Conservation (phyloP, 2,329 filamentous ascomycete species). For the Pseudogymnoascus verrucosus region DNA sequence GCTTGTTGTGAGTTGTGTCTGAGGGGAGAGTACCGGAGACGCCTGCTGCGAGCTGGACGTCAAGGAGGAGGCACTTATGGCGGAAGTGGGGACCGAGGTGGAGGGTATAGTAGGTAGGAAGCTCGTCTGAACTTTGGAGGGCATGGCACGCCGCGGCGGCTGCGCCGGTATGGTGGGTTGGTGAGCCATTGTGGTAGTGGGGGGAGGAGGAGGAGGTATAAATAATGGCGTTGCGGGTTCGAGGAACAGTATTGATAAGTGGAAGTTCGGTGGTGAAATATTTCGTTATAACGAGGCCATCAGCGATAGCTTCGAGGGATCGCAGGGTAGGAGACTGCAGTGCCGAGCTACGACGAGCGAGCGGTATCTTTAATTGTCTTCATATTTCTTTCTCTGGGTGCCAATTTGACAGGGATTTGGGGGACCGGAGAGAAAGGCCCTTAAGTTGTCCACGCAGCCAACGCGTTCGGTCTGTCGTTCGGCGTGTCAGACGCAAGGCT, state of each 20-base stretch:
- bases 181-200: constrained; percentile 16
- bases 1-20: constrained; percentile 42
- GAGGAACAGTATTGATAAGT: background rate
- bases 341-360: background rate
- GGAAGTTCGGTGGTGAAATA: constrained; percentile 6
- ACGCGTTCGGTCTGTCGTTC: background rate
- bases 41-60: constrained; percentile 45
- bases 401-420: background rate
- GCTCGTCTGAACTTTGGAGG: constrained; percentile 26
- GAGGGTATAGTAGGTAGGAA: constrained; percentile 24
- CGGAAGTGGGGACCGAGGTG: constrained; percentile 40
- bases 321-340: background rate
- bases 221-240: background rate
- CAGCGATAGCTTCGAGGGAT: background rate
- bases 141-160: constrained; percentile 18
- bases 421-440: background rate
- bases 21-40: constrained; percentile 51
- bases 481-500: constrained; percentile 6
- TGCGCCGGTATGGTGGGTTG: constrained; percentile 16
- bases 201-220: constrained; percentile 5
- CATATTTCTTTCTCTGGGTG: constrained; percentile 4
- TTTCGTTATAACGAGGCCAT: constrained; percentile 2
- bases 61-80: constrained; percentile 48
- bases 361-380: constrained; percentile 4
- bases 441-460: background rate